These are phyloP conservation scores for Stephanodiscus triporus DNA, from an alignment of 108 stramenopile species.

Conservation along the genomic window DNA sequence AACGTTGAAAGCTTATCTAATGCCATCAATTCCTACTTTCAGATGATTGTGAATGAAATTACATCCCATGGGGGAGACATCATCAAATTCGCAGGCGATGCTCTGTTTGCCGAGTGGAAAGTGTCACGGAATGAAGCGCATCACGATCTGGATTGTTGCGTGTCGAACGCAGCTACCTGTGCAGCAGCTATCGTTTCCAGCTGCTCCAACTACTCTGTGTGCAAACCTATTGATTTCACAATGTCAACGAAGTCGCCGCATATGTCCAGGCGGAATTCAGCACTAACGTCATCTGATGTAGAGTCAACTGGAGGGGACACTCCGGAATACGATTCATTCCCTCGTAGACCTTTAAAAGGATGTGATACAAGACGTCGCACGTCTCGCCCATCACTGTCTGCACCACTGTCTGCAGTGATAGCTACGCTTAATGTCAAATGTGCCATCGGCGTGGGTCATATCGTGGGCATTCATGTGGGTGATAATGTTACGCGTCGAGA, in stretches of 20 bases:
- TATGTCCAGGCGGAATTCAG: constrained; percentile 41
- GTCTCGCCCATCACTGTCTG: no score
- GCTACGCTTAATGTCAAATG: constrained; percentile 68
- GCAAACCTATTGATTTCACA: constrained; percentile 30
- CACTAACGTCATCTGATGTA: constrained; percentile 6
- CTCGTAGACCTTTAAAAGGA: background rate
- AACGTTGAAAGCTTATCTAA: constrained; percentile 72
- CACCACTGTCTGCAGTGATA: constrained; percentile 5
- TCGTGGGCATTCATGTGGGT: constrained; percentile 62
- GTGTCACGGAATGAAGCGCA: constrained; percentile 18
- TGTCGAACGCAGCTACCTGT: constrained; percentile 55
- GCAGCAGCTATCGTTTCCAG: constrained; percentile 55
- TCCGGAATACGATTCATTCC: background rate
- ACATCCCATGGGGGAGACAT: constrained; percentile 66
- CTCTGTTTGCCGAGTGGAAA: constrained; percentile 56
- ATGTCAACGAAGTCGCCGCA: background rate
- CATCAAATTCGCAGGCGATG: constrained; percentile 76
- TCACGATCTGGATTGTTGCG: constrained; percentile 55
- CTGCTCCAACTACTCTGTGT: constrained; percentile 63
- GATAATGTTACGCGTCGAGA: constrained; percentile 48
- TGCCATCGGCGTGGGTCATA: constrained; percentile 55
- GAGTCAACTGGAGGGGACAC: background rate
- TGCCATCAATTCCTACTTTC: constrained; percentile 83
- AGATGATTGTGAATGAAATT: constrained; percentile 74
- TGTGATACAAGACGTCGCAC: background rate